Conservation (phyloP, 176 grass and related monocot species). For the Puya raimondii region DNA sequence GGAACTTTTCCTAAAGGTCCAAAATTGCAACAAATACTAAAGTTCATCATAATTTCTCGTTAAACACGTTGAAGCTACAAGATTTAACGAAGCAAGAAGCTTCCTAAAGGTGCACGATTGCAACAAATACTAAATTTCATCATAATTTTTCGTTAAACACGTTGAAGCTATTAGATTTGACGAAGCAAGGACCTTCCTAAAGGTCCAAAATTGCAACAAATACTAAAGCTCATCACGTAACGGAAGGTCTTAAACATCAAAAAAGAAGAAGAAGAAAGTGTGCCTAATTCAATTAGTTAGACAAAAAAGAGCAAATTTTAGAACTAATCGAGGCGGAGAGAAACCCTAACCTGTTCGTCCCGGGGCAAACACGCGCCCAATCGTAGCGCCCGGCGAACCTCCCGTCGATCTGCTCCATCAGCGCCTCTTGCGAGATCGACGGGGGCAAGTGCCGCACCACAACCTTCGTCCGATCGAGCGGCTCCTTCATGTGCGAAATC, state of each 20-base stretch:
- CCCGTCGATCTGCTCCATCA: conserved; percentile 86
- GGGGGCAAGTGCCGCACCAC: conserved; percentile 81
- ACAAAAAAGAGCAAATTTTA: background rate
- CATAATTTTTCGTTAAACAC: background rate
- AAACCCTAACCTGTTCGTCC: conserved; percentile 56
- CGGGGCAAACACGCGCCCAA: conserved; percentile 70
- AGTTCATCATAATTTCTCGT: background rate
- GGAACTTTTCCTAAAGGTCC: background rate
- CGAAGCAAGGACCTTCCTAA: background rate
- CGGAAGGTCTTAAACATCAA: too few relatives aligned
- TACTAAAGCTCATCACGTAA: too few relatives aligned
- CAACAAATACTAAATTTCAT: background rate
- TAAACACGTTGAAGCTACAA: background rate
- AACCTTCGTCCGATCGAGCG: conserved; percentile 71
- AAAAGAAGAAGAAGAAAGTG: too few relatives aligned
- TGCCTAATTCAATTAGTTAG: background rate
- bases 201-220: background rate
- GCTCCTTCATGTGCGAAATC: conserved; percentile 56
- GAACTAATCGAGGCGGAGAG: background rate
- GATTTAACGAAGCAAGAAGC: background rate
- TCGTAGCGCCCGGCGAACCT: conserved; percentile 83
- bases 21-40: background rate
- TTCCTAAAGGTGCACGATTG: background rate
- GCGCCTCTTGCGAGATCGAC: conserved; percentile 56
- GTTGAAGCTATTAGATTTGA: background rate